phyloP scores from a whole-genome alignment of 2,329 filamentous ascomycete species.

The Alternaria dauci region DNA sequence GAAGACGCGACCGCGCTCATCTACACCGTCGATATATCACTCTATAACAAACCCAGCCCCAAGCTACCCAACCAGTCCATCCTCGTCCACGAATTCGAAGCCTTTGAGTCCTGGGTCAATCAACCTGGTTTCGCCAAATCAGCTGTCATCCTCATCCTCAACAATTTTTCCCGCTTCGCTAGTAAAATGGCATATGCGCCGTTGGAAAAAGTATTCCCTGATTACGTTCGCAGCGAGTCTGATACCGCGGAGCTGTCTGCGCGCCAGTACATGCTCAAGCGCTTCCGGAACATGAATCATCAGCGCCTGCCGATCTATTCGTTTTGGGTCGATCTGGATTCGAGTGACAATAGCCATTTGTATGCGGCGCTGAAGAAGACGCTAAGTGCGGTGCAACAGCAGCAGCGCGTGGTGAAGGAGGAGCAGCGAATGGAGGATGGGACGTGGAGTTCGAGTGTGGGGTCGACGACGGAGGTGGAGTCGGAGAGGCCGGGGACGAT shows the following conservation, averaged over 20 bases:
- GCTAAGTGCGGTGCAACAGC: constrained; percentile 40
- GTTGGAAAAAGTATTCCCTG: constrained; percentile 41
- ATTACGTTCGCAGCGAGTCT: constrained; percentile 28
- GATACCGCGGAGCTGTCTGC: constrained; percentile 40
- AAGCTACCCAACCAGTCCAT: constrained; percentile 39
- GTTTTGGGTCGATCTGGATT: constrained; percentile 50
- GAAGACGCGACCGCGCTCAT: constrained; percentile 44
- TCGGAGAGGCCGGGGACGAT: background rate
- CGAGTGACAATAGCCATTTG: constrained; percentile 46
- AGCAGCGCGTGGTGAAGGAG: constrained; percentile 33
- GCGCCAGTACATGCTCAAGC: constrained; percentile 41
- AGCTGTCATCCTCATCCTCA: constrained; percentile 44
- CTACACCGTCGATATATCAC: constrained; percentile 45
- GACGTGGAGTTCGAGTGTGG: constrained; percentile 23
- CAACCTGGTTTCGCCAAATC: constrained; percentile 39
- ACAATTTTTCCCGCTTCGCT: constrained; percentile 48
- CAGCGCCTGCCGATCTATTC: constrained; percentile 44
- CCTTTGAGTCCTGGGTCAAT: constrained; percentile 44
- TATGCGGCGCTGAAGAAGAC: constrained; percentile 49
- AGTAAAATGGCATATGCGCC: constrained; percentile 44
- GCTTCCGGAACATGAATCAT: constrained; percentile 45
- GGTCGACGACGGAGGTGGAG: background rate
- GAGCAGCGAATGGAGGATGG: constrained; percentile 5
- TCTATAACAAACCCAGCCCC: constrained; percentile 44
- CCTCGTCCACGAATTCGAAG: constrained; percentile 42